phyloP scores from a whole-genome alignment of 1,284 basidiomycete species.

The Microbotryum silenes-acaulis region DNA sequence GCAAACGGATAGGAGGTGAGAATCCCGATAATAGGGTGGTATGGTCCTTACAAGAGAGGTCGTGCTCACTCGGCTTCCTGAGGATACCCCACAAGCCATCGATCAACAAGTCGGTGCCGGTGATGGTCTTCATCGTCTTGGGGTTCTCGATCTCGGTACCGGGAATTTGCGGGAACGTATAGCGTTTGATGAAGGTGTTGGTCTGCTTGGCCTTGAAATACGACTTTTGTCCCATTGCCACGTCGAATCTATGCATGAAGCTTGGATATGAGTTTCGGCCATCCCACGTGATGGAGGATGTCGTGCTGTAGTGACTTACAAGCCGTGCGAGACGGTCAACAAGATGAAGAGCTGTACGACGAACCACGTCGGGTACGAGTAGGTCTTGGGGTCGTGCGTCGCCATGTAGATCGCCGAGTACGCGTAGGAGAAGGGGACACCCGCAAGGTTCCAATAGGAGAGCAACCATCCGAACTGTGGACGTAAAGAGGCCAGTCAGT shows the following conservation, averaged over 20 bases:
- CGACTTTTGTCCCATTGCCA: conserved; percentile 93
- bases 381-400: conserved; percentile 78
- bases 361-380: conserved; percentile 70
- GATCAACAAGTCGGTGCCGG: conserved; percentile 61
- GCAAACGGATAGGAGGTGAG: conserved; percentile 3
- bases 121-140: conserved; percentile 82
- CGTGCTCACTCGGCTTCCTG: conserved; percentile 64
- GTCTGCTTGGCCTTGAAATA: conserved; percentile 93
- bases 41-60: too few species aligned
- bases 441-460: conserved; percentile 72
- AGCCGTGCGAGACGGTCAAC: conserved; percentile 75
- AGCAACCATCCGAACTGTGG: conserved; percentile 37
- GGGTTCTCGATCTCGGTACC: conserved; percentile 81
- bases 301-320: conserved; percentile 49
- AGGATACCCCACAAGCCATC: conserved; percentile 86
- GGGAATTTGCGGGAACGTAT: conserved; percentile 90
- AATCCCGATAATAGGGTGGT: conserved; percentile 14
- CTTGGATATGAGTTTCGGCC: conserved; percentile 19
- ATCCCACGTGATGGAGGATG: background rate
- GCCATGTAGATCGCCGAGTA: conserved; percentile 98
- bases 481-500: background rate
- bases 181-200: conserved; percentile 70
- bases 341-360: conserved; percentile 65
- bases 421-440: conserved; percentile 70
- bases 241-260: conserved; percentile 62